Conservation (phyloP, 2,329 filamentous ascomycete species). For the Bipolaris cookei region DNA sequence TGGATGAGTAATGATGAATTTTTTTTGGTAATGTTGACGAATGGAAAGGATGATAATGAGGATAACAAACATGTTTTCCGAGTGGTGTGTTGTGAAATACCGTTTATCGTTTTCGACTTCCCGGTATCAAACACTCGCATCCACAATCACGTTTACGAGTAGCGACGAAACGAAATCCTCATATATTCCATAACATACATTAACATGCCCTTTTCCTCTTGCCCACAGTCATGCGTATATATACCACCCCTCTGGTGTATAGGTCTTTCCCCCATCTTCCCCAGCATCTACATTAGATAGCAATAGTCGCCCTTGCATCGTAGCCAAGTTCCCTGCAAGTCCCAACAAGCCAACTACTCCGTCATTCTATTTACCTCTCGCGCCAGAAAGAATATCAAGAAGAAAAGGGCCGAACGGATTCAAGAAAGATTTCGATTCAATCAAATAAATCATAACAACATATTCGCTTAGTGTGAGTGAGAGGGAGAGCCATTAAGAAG, state of each 20-base stretch:
- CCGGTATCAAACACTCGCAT: too few relatives aligned
- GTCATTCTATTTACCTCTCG: too few relatives aligned
- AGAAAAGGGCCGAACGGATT: too few relatives aligned
- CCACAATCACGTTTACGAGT: neutral
- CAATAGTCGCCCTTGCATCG: too few relatives aligned
- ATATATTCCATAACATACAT: neutral
- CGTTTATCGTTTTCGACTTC: too few relatives aligned
- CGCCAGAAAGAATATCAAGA: too few relatives aligned
- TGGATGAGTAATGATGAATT: too few relatives aligned
- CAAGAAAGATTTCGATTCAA: neutral
- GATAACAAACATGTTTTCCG: too few relatives aligned
- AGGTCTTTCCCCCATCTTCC: too few relatives aligned
- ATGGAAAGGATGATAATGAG: too few relatives aligned
- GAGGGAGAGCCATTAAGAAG: neutral
- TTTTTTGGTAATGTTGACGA: too few relatives aligned
- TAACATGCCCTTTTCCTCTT: neutral
- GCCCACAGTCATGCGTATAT: neutral
- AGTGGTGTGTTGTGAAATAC: neutral
- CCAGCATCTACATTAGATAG: too few relatives aligned
- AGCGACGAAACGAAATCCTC: neutral
- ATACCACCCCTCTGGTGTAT: neutral
- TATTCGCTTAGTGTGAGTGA: neutral
- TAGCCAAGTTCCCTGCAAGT: neutral
- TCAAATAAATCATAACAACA: slow-evolving; percentile 2
- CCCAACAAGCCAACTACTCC: neutral